phyloP scores from a whole-genome alignment of 148 eudicot species.

The Vaccinium vitisidaea region DNA sequence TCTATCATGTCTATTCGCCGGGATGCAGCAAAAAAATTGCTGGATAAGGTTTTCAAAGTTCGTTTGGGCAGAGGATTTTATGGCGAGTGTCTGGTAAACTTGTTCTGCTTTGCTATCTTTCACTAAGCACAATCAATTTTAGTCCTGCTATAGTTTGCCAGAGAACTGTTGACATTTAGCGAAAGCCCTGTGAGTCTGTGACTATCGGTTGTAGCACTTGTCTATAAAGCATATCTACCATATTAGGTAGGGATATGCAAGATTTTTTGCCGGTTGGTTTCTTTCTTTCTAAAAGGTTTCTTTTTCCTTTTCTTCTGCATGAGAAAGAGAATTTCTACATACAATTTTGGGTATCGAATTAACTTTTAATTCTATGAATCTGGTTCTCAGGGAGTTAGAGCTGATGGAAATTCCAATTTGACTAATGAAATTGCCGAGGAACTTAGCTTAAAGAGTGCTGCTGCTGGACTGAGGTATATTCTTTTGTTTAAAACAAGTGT shows the following conservation, averaged over 20 bases:
- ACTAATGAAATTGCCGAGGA: constrained; percentile 77
- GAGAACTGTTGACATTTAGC: neutral
- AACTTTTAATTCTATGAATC: constrained; percentile 17
- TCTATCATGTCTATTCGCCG: constrained; percentile 39
- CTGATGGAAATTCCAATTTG: constrained; percentile 61
- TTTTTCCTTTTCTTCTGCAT: neutral
- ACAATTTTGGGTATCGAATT: neutral
- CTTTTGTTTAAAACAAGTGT: constrained; percentile 1
- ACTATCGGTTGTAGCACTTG: neutral
- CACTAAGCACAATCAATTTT: neutral
- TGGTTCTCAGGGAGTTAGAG: constrained; percentile 65
- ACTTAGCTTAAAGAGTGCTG: constrained; percentile 77
- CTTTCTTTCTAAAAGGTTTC: neutral
- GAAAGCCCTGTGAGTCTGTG: neutral
- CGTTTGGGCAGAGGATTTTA: constrained; percentile 75
- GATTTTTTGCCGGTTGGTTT: neutral
- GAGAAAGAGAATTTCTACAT: neutral
- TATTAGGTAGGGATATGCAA: neutral
- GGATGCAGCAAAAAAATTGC: constrained; percentile 46
- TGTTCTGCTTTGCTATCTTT: constrained; percentile 9
- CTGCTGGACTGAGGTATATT: constrained; percentile 74
- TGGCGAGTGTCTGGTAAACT: constrained; percentile 86
- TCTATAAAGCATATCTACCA: constrained; percentile 8
- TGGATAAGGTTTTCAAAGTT: constrained; percentile 59
- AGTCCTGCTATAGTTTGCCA: neutral